Base-by-base conservation (phyloP, 352 stramenopile species). In the Phytophthora brassicae region DNA sequence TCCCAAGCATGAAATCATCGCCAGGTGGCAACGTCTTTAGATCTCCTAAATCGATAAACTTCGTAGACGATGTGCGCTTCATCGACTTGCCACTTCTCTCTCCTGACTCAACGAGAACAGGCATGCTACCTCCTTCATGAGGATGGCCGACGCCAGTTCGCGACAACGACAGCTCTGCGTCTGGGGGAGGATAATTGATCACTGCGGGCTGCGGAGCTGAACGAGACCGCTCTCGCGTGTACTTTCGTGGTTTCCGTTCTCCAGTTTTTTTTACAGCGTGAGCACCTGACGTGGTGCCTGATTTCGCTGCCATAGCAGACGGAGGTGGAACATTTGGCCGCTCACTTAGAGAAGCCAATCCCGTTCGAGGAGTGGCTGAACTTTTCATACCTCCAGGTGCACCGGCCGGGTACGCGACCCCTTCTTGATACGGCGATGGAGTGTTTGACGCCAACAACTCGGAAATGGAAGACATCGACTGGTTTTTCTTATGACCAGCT, bases 381-480 rank as follows among this genome's bases (percentile, higher is more conserved):
- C 62, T 81, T 49, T 81, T 83, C n/a, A 91, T 38, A 17, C 70
- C 68, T 11, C 66, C 60, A 48, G 45, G 55, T 45, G 26, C 64
- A 55, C 75, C 81, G 22, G 77, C 79, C 9, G 43, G 19, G 26
- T 70, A 75, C 3, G 64, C 56, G 2, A 67, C 64, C 11, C 79
- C 63, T 43, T 91, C 81, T 43, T 89, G 81, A 35, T 91, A 93
- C 6, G 76, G 86, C 8, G 80, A 87, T 6, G 65, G 59, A 5
- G 56, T 49, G 16, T 70, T 78, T 4, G 84, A 86, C 7, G 86
- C 70, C 19, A 95, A 60, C 44, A 95, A 52, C 55, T 95, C 86
- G 6, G 86, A 95, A 52, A 95, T 92, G 0, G 84, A 92, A 35
- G 86, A 95, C 81, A 95, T 92, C 3, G 84, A 94, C 55, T 93